phyloP scores from a whole-genome alignment of 2,329 filamentous ascomycete genomes.

The Penicillium vulpinum region DNA sequence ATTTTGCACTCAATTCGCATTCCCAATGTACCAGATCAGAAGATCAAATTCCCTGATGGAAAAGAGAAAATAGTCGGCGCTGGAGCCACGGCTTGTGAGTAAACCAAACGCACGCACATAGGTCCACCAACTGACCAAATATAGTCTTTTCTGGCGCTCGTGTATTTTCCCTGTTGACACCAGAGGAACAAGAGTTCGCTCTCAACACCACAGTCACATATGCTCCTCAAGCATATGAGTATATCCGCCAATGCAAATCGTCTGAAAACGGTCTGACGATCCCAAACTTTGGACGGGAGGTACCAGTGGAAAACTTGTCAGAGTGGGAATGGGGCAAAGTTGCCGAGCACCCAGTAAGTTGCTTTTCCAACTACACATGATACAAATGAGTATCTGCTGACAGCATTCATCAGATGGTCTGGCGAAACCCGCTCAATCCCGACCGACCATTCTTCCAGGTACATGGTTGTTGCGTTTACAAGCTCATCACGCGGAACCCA shows the following conservation, averaged over 20 bases:
- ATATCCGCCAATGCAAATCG: slow-evolving; percentile 11
- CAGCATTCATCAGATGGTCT: slow-evolving; percentile 7
- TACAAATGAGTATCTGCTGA: neutral
- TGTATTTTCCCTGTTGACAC: slow-evolving; percentile 5
- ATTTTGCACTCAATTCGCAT: slow-evolving; percentile 12
- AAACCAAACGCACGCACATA: neutral
- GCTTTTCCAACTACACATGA: neutral
- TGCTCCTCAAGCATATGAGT: slow-evolving; percentile 9
- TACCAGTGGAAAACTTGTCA: slow-evolving; percentile 7
- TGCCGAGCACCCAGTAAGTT: slow-evolving; percentile 13
- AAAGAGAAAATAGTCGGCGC: slow-evolving; percentile 7
- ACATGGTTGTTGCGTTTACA: slow-evolving; percentile 15
- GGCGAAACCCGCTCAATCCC: slow-evolving; percentile 11
- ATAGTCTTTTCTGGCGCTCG: slow-evolving; percentile 12
- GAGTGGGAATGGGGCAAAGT: slow-evolving; percentile 11
- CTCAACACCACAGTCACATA: slow-evolving; percentile 13
- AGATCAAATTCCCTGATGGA: slow-evolving; percentile 11
- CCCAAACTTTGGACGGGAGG: slow-evolving; percentile 2
- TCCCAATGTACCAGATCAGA: slow-evolving; percentile 10
- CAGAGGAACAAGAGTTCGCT: slow-evolving; percentile 12
- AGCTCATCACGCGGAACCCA: slow-evolving; percentile 7
- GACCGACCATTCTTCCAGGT: slow-evolving; percentile 12
- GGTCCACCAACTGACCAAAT: neutral
- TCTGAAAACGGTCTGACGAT: slow-evolving; percentile 10
- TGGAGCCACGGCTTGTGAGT: slow-evolving; percentile 12